These are phyloP conservation scores for Papiliotrema laurentii DNA, from an alignment of 1,284 basidiomycete genomes.

Conservation along the genomic window DNA sequence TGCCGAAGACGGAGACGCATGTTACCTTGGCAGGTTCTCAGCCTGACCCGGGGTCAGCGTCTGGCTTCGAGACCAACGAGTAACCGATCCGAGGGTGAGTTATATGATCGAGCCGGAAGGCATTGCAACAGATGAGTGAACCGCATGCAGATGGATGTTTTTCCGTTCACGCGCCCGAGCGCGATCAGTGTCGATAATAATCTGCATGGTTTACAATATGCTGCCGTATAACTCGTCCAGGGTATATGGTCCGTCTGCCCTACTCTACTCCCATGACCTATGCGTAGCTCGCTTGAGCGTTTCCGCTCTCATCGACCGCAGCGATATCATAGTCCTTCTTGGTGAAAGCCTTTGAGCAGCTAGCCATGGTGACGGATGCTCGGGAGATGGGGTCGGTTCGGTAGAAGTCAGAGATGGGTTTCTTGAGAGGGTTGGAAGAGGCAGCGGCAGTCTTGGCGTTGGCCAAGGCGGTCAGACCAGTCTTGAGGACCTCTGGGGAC, in stretches of 20 bases:
- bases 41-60: no score
- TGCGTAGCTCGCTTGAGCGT: slow-evolving; percentile 25
- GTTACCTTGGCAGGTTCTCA: no score
- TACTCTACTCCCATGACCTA: slow-evolving; percentile 5
- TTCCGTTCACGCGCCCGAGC: no score
- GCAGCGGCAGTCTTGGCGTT: slow-evolving; percentile 53
- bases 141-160: no score
- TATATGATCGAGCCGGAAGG: no score
- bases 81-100: no score
- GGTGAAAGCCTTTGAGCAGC: slow-evolving; percentile 47
- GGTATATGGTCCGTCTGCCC: not conserved
- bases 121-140: no score
- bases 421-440: slow-evolving; percentile 62
- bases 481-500: slow-evolving; percentile 63
- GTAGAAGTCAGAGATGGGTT: slow-evolving; percentile 91
- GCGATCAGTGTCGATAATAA: no score
- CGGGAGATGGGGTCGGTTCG: slow-evolving; percentile 64
- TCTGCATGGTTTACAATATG: no score
- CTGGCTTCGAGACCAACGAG: no score
- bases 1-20: no score
- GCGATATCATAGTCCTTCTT: slow-evolving; percentile 35
- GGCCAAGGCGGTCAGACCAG: slow-evolving; percentile 64
- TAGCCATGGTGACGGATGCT: slow-evolving; percentile 50
- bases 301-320: slow-evolving; percentile 7
- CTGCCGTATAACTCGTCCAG: no score